Base-by-base conservation (phyloP, 2,329 filamentous ascomycete genomes). In the Colletotrichum graminicola region DNA sequence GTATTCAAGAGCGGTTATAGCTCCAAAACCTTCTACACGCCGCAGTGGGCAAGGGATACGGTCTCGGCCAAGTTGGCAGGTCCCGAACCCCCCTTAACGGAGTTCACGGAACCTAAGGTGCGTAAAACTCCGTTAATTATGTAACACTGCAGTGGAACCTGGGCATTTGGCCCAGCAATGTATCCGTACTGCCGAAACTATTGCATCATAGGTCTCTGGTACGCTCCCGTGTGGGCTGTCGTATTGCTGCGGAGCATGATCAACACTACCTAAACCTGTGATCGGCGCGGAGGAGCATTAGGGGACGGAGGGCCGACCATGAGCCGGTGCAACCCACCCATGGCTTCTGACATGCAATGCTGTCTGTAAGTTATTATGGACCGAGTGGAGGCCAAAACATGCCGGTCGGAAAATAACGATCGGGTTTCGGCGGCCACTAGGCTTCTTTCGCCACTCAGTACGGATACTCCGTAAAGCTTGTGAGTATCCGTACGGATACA, bases 91-190 rank as follows among this genome's bases (percentile, higher is more conserved):
- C 39, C 47, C 14, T 16, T 14, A 14, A n/a, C 63, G 63, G 62
- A 29, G 55, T n/a, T 54, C 41, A 34, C 23, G 5, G 55, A 66
- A 8, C 21, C 62, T 56, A 55, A 14, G 55, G 14, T 57, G 66
- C 61, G 45, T 63, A 1, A 43, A 57, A 57, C 54, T 36, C 54
- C 23, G 16, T 32, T 29, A 32, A 32, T 32, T 32, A 7, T 32
- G 32, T 3, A 32, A 32, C 32, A 32, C 32, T 32, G 32, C 32
- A 32, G 16, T 11, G 56, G 32, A 29, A 26, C 26, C 45, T 60
- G 39, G 16, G 43, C 18, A 7, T 29, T 11, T 18, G 29, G 39
- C 45, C 41, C 56, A 49, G 62, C 47, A 34, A 16, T n/a, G n/a
- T n/a, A n/a, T n/a, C n/a, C 36, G 43, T 52, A n/a, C 32, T 18